A percentile compares a stretch with the other conserved stretches of the same genome.
Conservation (phyloP, 2,329 filamentous ascomycete genomes). For the Colletotrichum sp. region DNA sequence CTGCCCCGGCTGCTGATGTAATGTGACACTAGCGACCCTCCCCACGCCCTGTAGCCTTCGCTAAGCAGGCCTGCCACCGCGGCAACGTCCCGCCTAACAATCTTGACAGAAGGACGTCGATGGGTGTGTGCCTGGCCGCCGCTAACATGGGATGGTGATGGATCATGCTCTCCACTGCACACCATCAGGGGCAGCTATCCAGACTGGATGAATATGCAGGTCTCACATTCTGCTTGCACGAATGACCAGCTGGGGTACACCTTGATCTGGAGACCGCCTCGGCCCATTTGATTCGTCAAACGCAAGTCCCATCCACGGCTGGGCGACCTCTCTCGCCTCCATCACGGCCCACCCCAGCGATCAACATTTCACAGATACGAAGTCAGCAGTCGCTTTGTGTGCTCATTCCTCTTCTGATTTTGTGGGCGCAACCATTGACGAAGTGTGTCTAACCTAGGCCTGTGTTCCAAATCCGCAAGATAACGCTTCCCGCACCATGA, state of each 20-base stretch:
- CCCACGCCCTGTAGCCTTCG: not conserved
- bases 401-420: slow-evolving; percentile 26
- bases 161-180: slow-evolving; percentile 15
- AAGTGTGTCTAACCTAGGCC: not conserved
- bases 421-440: not conserved
- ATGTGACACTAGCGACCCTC: slow-evolving; percentile 9
- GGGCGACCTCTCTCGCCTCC: not conserved
- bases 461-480: not conserved
- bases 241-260: slow-evolving; percentile 6
- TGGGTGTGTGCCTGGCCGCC: slow-evolving; percentile 11
- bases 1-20: slow-evolving; percentile 17
- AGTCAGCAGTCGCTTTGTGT: slow-evolving; percentile 25
- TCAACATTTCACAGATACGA: not conserved
- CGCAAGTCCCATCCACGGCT: not conserved
- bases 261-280: not conserved
- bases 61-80: not conserved
- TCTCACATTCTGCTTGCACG: slow-evolving; percentile 10
- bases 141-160: slow-evolving; percentile 9
- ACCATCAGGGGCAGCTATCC: slow-evolving; percentile 1
- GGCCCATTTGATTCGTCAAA: not conserved
- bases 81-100: not conserved
- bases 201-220: slow-evolving; percentile 11
- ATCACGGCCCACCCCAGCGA: not conserved
- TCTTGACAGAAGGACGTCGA: slow-evolving; percentile 5
- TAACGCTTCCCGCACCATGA: not conserved